Evolutionary conservation across 2,329 filamentous ascomycete species (phyloP), one percentile per base, ranked within the genome.

Genomic region (Epichloe hybrida): DNA sequence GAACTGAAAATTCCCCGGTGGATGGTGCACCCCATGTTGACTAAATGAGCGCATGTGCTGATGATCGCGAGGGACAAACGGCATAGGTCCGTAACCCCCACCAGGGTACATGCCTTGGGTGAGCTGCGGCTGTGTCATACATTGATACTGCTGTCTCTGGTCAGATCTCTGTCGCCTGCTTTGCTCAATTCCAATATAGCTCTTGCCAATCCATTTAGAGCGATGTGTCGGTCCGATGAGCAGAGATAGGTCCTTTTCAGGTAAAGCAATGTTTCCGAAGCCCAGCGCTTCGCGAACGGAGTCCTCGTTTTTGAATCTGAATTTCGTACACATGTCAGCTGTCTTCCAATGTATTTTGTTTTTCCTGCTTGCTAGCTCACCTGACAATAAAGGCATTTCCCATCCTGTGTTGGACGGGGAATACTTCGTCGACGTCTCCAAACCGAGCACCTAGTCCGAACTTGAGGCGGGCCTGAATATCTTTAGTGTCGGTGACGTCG

Each of bases 171-270:
- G 53, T 3, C 53, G 44, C n/a, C 36, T 44, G 15, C 17, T 44
- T 13, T 46, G n/a, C 36, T 38, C 37, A 20, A 4, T 2, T 36
- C 41, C 42, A 44, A 8, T n/a, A 21, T 51, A 47, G 2, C 36
- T 15, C n/a, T 36, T 42, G n/a, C 50, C 49, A 27, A 57, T 51
- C 66, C 66, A 68, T 52, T 66, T 68, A 2, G 64, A 67, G 27
- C 62, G 56, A 45, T 61, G 42, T 5, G 58, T 55, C 3, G 66
- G 60, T 4, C 53, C 52, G 31, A 68, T 60, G 13, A 2, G 41
- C 20, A 67, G 34, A 5, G 55, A 55, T 9, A 68, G 51, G 2
- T 54, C 53, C 31, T 56, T 57, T 39, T 65, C 64, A 4, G 53
- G 53, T 40, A 68, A 54, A 8, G 38, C 39, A 5, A 58, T 57